phyloP scores from a whole-genome alignment of 2,329 filamentous ascomycete genomes.

The Fusarium duplospermum region DNA sequence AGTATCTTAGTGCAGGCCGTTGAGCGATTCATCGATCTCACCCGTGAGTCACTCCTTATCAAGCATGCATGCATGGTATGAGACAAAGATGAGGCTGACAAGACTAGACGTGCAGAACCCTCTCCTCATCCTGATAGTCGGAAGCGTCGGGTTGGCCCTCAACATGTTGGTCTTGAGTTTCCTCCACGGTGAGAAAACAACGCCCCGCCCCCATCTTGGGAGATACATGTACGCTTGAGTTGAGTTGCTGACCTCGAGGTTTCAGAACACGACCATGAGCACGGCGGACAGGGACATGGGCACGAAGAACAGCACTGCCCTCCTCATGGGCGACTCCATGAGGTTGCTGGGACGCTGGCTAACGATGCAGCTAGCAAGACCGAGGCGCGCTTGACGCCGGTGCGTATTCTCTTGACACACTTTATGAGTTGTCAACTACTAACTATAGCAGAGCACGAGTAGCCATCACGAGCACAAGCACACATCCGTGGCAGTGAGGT shows the following conservation, averaged over 20 bases:
- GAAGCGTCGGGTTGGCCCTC: conserved; percentile 72
- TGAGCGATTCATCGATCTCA: conserved; percentile 72
- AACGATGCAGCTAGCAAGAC: conserved; percentile 16
- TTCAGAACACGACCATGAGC: conserved; percentile 53
- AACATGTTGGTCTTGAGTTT: conserved; percentile 76
- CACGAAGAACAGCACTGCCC: conserved; percentile 34
- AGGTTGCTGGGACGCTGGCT: conserved; percentile 9
- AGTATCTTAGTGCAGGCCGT: conserved; percentile 80
- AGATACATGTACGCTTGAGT: background rate
- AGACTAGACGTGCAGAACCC: conserved; percentile 71
- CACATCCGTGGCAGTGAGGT: conserved; percentile 41
- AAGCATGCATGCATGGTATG: background rate
- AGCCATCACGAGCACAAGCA: conserved; percentile 65
- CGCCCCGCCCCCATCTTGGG: background rate
- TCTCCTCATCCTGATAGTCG: conserved; percentile 75
- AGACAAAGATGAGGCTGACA: conserved; percentile 23
- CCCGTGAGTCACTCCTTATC: conserved; percentile 54
- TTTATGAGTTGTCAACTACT: conserved; percentile 12
- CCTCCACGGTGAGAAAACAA: conserved; percentile 66
- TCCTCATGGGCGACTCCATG: conserved; percentile 11
- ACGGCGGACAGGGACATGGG: conserved; percentile 43
- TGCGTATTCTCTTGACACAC: conserved; percentile 20
- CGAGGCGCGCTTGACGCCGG: conserved; percentile 28
- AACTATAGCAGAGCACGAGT: conserved; percentile 26
- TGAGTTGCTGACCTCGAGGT: conserved; percentile 4